Percentiles rank a stretch among this genome's conserved stretches.
Evolutionary conservation across 306 rosid genomes (phyloP).

Genomic region (Myrica gale): DNA sequence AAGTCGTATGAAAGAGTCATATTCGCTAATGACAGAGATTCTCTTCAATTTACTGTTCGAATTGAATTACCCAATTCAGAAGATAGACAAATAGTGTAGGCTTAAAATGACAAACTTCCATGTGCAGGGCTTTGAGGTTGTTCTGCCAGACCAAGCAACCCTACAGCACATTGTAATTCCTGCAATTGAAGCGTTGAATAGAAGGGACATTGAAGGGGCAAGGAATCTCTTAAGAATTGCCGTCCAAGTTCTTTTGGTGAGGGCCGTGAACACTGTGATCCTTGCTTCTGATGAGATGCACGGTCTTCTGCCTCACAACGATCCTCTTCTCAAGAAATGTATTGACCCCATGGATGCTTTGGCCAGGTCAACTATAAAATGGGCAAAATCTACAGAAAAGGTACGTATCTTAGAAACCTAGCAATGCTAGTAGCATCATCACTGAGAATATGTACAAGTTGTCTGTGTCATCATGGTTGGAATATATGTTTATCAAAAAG

Average conservation of each 20-base stretch:
- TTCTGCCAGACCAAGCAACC: slow-evolving; percentile 18
- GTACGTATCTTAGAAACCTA: slow-evolving; percentile 4
- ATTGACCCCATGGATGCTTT: slow-evolving; percentile 53
- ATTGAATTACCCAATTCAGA: too few relatives aligned
- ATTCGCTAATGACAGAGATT: too few relatives aligned
- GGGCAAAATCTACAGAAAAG: slow-evolving; percentile 41
- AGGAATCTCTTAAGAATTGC: slow-evolving; percentile 52
- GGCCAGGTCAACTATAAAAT: slow-evolving; percentile 46
- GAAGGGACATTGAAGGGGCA: slow-evolving; percentile 48
- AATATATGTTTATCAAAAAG: background rate
- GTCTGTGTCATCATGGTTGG: background rate
- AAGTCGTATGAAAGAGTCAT: background rate
- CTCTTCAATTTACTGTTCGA: too few relatives aligned
- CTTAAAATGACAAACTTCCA: background rate
- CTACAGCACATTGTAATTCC: slow-evolving; percentile 31
- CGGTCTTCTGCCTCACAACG: slow-evolving; percentile 48
- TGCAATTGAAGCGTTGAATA: slow-evolving; percentile 43
- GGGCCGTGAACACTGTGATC: slow-evolving; percentile 45
- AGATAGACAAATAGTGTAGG: too few relatives aligned
- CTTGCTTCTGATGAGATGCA: slow-evolving; percentile 50
- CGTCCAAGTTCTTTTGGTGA: slow-evolving; percentile 40
- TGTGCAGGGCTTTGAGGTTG: slow-evolving; percentile 28
- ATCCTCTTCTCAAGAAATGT: slow-evolving; percentile 52
- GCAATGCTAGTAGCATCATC: slow-evolving; percentile 15
- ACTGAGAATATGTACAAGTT: background rate